Base-by-base conservation (phyloP, 2,329 filamentous ascomycete genomes). In the Aaosphaeria arxii region DNA sequence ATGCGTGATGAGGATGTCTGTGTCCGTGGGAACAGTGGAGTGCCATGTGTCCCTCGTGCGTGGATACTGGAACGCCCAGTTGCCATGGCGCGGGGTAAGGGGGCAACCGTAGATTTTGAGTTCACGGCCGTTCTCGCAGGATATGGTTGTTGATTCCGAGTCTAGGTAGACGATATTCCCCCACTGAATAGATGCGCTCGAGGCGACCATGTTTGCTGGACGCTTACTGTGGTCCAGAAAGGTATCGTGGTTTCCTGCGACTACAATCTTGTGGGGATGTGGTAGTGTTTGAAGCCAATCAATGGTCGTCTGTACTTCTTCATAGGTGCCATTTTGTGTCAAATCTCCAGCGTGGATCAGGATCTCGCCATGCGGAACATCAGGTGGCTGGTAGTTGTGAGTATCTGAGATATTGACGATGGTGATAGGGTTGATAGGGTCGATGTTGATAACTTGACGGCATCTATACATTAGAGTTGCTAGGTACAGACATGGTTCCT, bases 331-430 rank as follows among this genome's bases (percentile, higher is more conserved):
- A 24, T 76, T 74, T 55, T 88, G 83, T 43, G 85, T 86, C 55
- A 95, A 74, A 70, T 96, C 91, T 36, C 91, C 91, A 3, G 89
- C 87, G 66, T 96, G 91, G 59, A 96, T 86, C 36, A 96, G 80
- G 11, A 96, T 77, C 67, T 96, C 91, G 46, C 90, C 91, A 9
- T 79, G 71, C 0, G 90, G 89, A 1, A 92, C 74, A 24, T 24
- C 17, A 3, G 7, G 5, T 1, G 51, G 48, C 6, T 39, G 50
- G 4, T 72, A 57, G n/a, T 67, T 58, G 73, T 96, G 91, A 0
- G 91, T 96, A 71, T 96, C 91, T 7, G 89, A 91, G 50, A 96
- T 82, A 71, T 88, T 95, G 55, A 95, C 87, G 11, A 96, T 78
- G 51, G 82, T 83, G 63, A 96, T 82, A 36, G n/a, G n/a, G 7